Evolutionary conservation across 805 yeast species (phyloP), one percentile per base, ranked within the genome.

Genomic region (Candida argentea): DNA sequence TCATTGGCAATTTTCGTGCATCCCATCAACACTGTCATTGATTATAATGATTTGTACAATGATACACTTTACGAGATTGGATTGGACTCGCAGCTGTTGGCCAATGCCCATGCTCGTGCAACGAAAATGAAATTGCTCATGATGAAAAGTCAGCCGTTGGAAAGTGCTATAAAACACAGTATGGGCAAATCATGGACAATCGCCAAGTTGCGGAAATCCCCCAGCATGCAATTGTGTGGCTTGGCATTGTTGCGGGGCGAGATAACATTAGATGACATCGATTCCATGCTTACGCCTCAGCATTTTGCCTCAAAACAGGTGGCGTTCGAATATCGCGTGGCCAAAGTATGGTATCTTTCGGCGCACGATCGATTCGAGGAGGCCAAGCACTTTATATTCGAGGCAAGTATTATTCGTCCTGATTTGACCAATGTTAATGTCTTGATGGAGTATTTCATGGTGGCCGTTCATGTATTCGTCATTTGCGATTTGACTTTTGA

Each of bases 1-100:
- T 48, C 62, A 3, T 34, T 67, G 35, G 75, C 70, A 3, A 42
- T 52, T 4, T 57, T 52, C 29, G 41, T 59, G 13, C 69, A 65
- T 26, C 66, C 73, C 1, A 22, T 54, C 14, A 33, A 43, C 4
- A 57, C 50, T 14, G 39, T 66, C 1, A 29, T 60, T 24, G 55
- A 52, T 26, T 44, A 42, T 31, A 38, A 41, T 25, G 46, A 44
- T 17, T 14, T 38, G 12, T 42, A 34, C 19, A 25, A 41, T n/a
- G 31, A 33, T 10, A 30, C 40, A 2, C 25, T 35, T 7, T 37
- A 32, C 25, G 35, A 42, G 10, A 39, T 36, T 27, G 36, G 37
- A 12, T 26, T 28, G 2, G 5, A 31, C 6, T 16, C 29, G 4
- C 17, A 31, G 3, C 25, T 28, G 9, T 20, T 36, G 4, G 16